A percentile compares a stretch with the other conserved stretches of the same genome.
These are phyloP conservation scores for Thelonectria olida DNA, from an alignment of 2,329 filamentous ascomycete species.

Conservation along the genomic window DNA sequence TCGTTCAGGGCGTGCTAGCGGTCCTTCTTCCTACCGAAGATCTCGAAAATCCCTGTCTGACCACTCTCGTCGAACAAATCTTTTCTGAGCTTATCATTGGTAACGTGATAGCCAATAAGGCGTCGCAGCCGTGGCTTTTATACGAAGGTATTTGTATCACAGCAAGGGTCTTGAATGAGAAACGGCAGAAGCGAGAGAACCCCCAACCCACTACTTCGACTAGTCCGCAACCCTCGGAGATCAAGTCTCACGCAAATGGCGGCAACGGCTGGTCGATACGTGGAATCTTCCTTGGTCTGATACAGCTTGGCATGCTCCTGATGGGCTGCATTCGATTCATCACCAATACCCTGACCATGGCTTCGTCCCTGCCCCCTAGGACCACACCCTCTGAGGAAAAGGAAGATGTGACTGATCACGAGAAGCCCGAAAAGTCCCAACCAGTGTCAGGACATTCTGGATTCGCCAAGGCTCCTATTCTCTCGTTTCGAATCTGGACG, in stretches of 20 bases:
- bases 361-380: conserved; percentile 72
- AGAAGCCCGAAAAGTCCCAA: conserved; percentile 33
- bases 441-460: conserved; percentile 25
- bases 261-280: conserved; percentile 51
- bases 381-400: conserved; percentile 39
- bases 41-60: conserved; percentile 85
- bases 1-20: conserved; percentile 84
- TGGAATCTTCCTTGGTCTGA: conserved; percentile 62
- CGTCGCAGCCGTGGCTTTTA: conserved; percentile 87
- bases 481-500: conserved; percentile 81
- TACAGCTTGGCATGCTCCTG: conserved; percentile 64
- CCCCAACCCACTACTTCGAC: conserved; percentile 26
- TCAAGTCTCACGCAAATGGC: conserved; percentile 25
- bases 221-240: conserved; percentile 15
- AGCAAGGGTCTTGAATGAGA: conserved; percentile 52
- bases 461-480: conserved; percentile 67
- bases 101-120: conserved; percentile 80
- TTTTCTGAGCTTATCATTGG: conserved; percentile 90
- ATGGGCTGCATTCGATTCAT: conserved; percentile 74
- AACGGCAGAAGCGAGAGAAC: conserved; percentile 40
- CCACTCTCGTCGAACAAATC: conserved; percentile 85
- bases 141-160: conserved; percentile 85
- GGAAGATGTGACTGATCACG: conserved; percentile 26
- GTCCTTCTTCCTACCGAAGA: conserved; percentile 92
- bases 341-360: conserved; percentile 70